These are phyloP conservation scores for Suillus spraguei DNA, from an alignment of 768 basidiomycete species.

Conservation along the genomic window DNA sequence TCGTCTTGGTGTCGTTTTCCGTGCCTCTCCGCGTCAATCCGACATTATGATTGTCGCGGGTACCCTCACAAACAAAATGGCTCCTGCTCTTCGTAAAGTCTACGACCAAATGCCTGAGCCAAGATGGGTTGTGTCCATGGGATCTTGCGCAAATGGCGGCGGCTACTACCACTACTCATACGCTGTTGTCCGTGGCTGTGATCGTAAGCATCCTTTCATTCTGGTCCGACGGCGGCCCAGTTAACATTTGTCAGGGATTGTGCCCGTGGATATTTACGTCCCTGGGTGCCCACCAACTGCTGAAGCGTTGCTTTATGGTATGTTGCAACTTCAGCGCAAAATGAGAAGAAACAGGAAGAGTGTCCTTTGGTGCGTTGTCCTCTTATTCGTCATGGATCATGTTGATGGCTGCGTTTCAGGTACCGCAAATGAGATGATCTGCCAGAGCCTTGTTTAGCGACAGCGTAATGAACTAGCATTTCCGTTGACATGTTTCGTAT, in stretches of 20 bases:
- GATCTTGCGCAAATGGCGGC: conserved; percentile 98
- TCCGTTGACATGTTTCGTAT: not conserved
- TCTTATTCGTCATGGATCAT: not conserved
- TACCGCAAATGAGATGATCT: conserved; percentile 52
- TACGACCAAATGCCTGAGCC: conserved; percentile 99
- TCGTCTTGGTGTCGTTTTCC: conserved; percentile 94
- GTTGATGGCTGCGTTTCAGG: conserved; percentile 32
- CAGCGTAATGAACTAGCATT: conserved; percentile 26
- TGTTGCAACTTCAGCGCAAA: conserved; percentile 96
- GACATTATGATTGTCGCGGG: conserved; percentile 99
- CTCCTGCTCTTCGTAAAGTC: conserved; percentile 93
- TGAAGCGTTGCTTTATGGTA: conserved; percentile 95
- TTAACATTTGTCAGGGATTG: conserved; percentile 64
- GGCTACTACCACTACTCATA: conserved; percentile 99
- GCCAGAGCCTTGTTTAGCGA: conserved; percentile 17
- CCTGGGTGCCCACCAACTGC: conserved; percentile 95
- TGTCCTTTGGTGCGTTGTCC: conserved; percentile 71
- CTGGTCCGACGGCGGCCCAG: not conserved
- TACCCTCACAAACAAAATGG: conserved; percentile 99
- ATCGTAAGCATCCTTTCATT: conserved; percentile 60
- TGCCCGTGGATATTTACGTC: conserved; percentile 98
- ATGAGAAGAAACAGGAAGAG: conserved; percentile 88
- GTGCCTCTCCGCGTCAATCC: conserved; percentile 97
- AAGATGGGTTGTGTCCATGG: conserved; percentile 99
- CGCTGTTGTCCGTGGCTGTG: conserved; percentile 97